These are phyloP conservation scores for Symbiodinium pilosum DNA, from an alignment of 73 alveolate genomes.

Conservation along the genomic window DNA sequence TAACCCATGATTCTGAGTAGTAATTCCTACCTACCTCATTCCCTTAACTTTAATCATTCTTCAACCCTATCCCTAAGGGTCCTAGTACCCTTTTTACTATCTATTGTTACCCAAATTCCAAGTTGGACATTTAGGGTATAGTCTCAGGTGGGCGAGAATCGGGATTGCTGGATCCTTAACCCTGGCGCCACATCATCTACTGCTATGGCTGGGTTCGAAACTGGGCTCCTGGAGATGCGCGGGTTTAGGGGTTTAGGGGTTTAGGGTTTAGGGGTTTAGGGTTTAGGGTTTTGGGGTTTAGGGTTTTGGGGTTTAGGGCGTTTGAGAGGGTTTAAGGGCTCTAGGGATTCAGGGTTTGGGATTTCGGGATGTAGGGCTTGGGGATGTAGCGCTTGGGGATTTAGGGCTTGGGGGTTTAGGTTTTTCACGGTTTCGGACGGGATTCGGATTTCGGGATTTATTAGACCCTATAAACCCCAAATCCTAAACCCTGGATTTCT, in stretches of 20 bases:
- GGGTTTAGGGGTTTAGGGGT: too few relatives aligned
- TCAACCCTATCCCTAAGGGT: too few relatives aligned
- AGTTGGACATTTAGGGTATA: too few relatives aligned
- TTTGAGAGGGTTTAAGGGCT: neutral
- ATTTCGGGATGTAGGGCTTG: neutral
- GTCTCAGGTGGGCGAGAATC: slow-evolving; percentile 5
- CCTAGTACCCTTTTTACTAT: too few relatives aligned
- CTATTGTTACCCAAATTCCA: too few relatives aligned
- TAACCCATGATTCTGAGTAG: too few relatives aligned
- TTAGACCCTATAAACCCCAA: neutral
- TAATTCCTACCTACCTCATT: too few relatives aligned
- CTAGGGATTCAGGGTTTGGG: neutral
- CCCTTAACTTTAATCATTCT: too few relatives aligned
- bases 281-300: too few relatives aligned
- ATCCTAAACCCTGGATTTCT: neutral
- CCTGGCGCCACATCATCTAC: neutral
- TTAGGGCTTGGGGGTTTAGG: too few relatives aligned
- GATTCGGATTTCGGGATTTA: neutral
- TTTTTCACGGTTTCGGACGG: neutral
- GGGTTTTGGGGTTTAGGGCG: neutral
- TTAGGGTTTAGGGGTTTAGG: too few relatives aligned
- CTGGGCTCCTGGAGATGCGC: too few relatives aligned
- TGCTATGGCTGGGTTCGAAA: neutral
- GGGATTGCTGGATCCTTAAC: slow-evolving; percentile 2
- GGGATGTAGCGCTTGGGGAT: neutral